Evolutionary conservation across 1,284 basidiomycete species (phyloP), one percentile per base, ranked within the genome.

Genomic region (Cryptococcus deneoformans): DNA sequence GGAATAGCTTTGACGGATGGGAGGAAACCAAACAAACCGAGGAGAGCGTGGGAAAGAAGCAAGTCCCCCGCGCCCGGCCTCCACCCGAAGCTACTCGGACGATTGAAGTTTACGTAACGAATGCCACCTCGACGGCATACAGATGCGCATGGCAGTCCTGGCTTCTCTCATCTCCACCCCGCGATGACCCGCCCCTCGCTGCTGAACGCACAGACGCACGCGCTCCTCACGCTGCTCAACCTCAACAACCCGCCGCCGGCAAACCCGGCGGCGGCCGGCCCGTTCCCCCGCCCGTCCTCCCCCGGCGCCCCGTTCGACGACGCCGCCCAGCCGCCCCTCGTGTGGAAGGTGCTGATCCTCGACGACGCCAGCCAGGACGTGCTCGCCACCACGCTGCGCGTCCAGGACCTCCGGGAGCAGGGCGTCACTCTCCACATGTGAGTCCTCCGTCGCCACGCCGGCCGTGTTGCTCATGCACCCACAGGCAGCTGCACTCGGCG

Each of bases 371-470:
- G 92, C 52, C 96, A 98, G 76, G 95, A 99, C 74, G 88, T 99
- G 37, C 83, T 99, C 37, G 94, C 95, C 9, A 98, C 96, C 0
- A 89, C 92, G 14, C 79, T 99, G 65, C 85, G 94, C 55, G 96
- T 99, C 1, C 94, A 97, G 76, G 96, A 99, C 78, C 81, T 99
- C 59, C 84, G 96, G 53, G 94, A 98, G 71, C 89, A 92, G 54
- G 96, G 96, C 37, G 92, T 99, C 46, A 99, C 95, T 5, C 81
- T 99, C 54, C 96, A 99, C 79, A 92, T 98, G 93, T 92, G 76
- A 70, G 86, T 70, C 11, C n/a, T 8, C 24, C 7, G n/a, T 3
- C 6, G 34, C n/a, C 20, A 6, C 29, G 44, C 20, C 20, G 7
- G 5, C 11, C 35, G 39, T 29, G 24, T 29, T 40, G 38, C 43